Conservation (phyloP, 2,329 filamentous ascomycete genomes). For the Aspergillus clavatus region DNA sequence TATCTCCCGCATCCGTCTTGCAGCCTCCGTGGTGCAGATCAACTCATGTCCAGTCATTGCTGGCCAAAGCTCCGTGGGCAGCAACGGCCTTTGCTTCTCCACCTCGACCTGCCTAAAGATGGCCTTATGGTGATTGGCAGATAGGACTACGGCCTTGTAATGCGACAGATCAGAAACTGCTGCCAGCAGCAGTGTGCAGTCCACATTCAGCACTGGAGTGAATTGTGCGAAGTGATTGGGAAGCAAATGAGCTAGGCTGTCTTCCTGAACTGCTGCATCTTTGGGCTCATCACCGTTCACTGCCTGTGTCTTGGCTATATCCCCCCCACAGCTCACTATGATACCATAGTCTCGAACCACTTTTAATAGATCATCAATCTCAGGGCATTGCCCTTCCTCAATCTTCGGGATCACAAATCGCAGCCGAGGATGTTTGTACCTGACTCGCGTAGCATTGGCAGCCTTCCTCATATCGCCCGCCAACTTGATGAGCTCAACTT, state of each 20-base stretch:
- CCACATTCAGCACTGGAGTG: conserved; percentile 44
- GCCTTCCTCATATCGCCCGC: conserved; percentile 56
- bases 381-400: conserved; percentile 43
- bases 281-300: conserved; percentile 5
- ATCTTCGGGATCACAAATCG: conserved; percentile 60
- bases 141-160: conserved; percentile 38
- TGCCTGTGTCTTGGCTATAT: conserved; percentile 9
- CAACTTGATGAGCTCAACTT: conserved; percentile 57
- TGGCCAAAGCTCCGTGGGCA: conserved; percentile 59
- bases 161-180: conserved; percentile 71
- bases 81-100: conserved; percentile 57
- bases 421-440: conserved; percentile 56
- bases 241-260: conserved; percentile 32
- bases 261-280: conserved; percentile 8
- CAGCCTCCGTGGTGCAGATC: conserved; percentile 63
- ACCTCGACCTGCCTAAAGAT: conserved; percentile 62
- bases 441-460: conserved; percentile 52
- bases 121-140: conserved; percentile 54
- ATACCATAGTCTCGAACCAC: conserved; percentile 51
- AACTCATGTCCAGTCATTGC: conserved; percentile 54
- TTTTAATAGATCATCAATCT: conserved; percentile 54
- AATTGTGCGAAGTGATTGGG: conserved; percentile 39
- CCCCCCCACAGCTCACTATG: conserved; percentile 34
- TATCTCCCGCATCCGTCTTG: conserved; percentile 62
- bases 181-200: conserved; percentile 64